phyloP scores from a whole-genome alignment of 2,329 filamentous ascomycete species.

The Lanzia echinophila region DNA sequence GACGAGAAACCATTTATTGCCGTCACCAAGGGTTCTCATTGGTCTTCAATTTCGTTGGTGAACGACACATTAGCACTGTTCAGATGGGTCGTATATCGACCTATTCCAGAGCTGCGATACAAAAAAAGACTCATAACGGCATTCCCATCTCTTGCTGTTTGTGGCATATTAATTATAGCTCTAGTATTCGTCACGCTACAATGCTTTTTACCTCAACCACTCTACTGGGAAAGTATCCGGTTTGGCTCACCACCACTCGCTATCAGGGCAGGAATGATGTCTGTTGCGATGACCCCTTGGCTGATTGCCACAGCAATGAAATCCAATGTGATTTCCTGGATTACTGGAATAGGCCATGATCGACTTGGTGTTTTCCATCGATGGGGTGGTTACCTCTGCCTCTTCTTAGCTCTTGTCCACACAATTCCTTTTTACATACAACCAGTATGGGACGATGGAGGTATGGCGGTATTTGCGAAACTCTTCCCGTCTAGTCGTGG shows the following conservation, averaged over 20 bases:
- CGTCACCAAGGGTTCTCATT: slow-evolving; percentile 58
- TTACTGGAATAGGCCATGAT: slow-evolving; percentile 90
- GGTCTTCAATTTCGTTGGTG: slow-evolving; percentile 66
- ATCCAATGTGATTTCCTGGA: slow-evolving; percentile 72
- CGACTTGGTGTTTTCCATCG: slow-evolving; percentile 87
- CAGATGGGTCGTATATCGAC: slow-evolving; percentile 83
- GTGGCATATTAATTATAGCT: slow-evolving; percentile 60
- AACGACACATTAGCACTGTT: slow-evolving; percentile 79
- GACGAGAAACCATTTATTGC: slow-evolving; percentile 47
- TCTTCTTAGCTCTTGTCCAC: slow-evolving; percentile 77
- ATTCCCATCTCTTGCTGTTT: slow-evolving; percentile 72
- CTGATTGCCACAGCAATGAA: slow-evolving; percentile 87
- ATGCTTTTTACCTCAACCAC: slow-evolving; percentile 77
- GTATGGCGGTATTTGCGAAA: slow-evolving; percentile 61
- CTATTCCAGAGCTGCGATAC: slow-evolving; percentile 67
- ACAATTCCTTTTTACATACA: slow-evolving; percentile 85
- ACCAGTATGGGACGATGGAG: slow-evolving; percentile 75
- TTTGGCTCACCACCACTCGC: slow-evolving; percentile 85
- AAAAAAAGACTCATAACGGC: slow-evolving; percentile 59
- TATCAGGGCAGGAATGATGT: slow-evolving; percentile 83
- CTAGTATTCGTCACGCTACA: slow-evolving; percentile 71
- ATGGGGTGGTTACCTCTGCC: slow-evolving; percentile 81
- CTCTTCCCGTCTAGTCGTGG: slow-evolving; percentile 60
- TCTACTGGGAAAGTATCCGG: slow-evolving; percentile 82
- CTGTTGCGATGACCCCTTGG: slow-evolving; percentile 88